Percentiles rank a stretch among this genome's conserved stretches.
Conservation (phyloP, 2,329 filamentous ascomycete genomes). For the Didymosphaeria variabile region DNA sequence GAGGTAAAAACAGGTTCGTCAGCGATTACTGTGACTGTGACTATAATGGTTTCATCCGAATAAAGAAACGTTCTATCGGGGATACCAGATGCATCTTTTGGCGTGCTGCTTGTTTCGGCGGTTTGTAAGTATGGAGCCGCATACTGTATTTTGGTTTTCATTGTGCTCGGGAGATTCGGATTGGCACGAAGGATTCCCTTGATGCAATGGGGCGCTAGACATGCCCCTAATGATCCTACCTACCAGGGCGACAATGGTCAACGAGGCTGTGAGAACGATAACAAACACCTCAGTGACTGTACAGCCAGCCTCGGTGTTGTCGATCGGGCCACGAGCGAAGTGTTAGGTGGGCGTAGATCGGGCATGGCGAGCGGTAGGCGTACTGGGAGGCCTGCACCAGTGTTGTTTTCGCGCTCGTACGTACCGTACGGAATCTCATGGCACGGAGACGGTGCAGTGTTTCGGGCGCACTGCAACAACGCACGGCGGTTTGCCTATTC, state of each 20-base stretch:
- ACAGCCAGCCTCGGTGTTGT: slow-evolving; percentile 6
- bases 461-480: slow-evolving; percentile 11
- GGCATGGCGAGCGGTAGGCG: background rate
- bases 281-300: background rate
- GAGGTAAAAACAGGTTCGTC: background rate
- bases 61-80: background rate
- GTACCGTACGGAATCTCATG: background rate
- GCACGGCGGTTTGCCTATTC: slow-evolving; percentile 10
- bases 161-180: slow-evolving; percentile 3
- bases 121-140: background rate
- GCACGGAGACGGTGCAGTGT: slow-evolving; percentile 4
- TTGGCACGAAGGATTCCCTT: background rate
- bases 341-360: background rate
- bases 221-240: slow-evolving; percentile 12
- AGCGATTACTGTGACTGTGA: slow-evolving; percentile 1
- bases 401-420: background rate
- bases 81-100: background rate
- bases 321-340: background rate
- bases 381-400: slow-evolving; percentile 1
- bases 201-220: background rate
- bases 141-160: background rate
- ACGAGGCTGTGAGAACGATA: slow-evolving; percentile 1
- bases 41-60: background rate
- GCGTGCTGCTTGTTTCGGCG: background rate
- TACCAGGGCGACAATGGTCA: background rate